Evolutionary conservation across 371 early-diverging fungal species (phyloP).

Genomic region (Mortierella sp.): DNA sequence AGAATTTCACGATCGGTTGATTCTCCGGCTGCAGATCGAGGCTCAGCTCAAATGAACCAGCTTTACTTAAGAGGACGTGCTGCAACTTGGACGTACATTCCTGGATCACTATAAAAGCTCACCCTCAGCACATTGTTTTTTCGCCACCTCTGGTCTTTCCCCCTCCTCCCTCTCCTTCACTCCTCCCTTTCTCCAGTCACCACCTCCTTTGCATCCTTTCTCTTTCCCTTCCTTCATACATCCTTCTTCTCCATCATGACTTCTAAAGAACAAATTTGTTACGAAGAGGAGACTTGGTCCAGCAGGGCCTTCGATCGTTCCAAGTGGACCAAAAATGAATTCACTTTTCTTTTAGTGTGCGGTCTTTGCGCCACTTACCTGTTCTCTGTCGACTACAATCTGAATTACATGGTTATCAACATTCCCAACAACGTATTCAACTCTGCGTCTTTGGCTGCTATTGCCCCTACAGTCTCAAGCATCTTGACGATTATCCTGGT

Average conservation of each 20-base stretch:
- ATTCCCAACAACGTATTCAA: not conserved
- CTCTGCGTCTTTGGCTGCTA: slow-evolving; percentile 9
- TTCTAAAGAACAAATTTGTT: not conserved
- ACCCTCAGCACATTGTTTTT: no score
- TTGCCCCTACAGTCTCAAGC: slow-evolving; percentile 9
- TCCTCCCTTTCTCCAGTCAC: no score
- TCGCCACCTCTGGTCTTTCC: no score
- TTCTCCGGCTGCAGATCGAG: no score
- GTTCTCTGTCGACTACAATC: slow-evolving; percentile 10
- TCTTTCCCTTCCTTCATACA: no score
- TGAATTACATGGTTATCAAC: not conserved
- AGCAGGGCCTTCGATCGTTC: slow-evolving; percentile 4
- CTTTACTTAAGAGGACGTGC: no score
- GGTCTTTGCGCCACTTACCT: not conserved
- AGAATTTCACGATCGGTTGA: no score
- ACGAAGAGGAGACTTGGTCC: slow-evolving; percentile 2
- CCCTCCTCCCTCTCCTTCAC: no score
- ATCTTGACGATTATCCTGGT: slow-evolving; percentile 14
- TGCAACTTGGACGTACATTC: no score
- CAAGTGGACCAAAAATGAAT: slow-evolving; percentile 12
- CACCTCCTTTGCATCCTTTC: not conserved
- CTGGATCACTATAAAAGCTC: no score
- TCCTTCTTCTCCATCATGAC: not conserved
- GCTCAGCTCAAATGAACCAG: no score
- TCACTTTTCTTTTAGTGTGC: not conserved